phyloP scores from a whole-genome alignment of 108 stramenopile genomes.

The Aureococcus anophagefferens region DNA sequence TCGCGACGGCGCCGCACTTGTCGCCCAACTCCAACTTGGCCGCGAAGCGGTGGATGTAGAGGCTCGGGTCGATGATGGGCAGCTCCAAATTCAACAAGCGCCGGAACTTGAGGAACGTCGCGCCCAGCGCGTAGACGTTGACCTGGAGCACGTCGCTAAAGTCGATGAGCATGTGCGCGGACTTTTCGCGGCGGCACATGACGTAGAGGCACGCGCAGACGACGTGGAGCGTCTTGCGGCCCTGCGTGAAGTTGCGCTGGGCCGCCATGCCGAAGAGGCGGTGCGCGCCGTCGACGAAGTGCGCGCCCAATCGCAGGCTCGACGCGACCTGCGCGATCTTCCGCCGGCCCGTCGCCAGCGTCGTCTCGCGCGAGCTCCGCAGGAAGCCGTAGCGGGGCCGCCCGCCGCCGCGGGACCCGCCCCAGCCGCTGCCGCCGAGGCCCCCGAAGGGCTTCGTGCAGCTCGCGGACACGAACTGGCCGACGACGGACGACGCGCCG shows the following conservation, averaged over 20 bases:
- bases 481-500: conserved; percentile 66
- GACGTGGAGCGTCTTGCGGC: conserved; percentile 73
- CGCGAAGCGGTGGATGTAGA: conserved; percentile 96
- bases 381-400: conserved; percentile 59
- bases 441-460: conserved; percentile 55
- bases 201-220: conserved; percentile 96
- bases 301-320: conserved; percentile 58
- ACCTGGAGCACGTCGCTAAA: conserved; percentile 92
- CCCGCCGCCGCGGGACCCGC: conserved; percentile 45
- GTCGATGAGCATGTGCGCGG: conserved; percentile 96
- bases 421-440: conserved; percentile 27
- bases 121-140: conserved; percentile 92
- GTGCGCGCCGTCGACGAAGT: conserved; percentile 82
- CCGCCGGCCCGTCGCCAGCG: conserved; percentile 70
- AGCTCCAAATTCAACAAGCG: conserved; percentile 76
- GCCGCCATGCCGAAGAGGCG: conserved; percentile 82
- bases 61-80: conserved; percentile 90
- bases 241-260: conserved; percentile 88
- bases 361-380: conserved; percentile 78
- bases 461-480: conserved; percentile 72
- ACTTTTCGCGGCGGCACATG: conserved; percentile 88
- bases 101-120: conserved; percentile 89
- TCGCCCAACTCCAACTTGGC: conserved; percentile 87
- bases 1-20: conserved; percentile 68
- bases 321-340: conserved; percentile 60